Conservation (phyloP, 2,329 filamentous ascomycete species). For the Cyphellophora attinorum region DNA sequence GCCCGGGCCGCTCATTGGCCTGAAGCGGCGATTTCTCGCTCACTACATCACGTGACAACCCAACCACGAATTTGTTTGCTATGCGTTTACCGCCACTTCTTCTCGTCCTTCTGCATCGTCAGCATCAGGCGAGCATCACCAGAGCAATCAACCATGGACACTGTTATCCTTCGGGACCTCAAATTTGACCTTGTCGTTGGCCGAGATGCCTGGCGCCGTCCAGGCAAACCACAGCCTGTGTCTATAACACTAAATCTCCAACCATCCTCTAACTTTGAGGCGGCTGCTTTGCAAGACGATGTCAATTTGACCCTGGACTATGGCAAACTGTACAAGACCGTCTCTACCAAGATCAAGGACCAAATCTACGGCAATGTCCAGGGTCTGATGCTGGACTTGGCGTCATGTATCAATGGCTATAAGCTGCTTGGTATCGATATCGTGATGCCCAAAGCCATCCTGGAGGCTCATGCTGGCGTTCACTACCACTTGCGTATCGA, state of each 20-base stretch:
- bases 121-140: too few relatives aligned
- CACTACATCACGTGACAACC: background rate
- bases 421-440: constrained; percentile 12
- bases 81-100: too few relatives aligned
- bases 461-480: constrained; percentile 34
- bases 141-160: constrained; percentile 16
- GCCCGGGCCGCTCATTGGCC: too few relatives aligned
- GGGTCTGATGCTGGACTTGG: constrained; percentile 5
- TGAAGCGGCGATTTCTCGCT: background rate
- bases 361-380: constrained; percentile 6
- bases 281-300: constrained; percentile 33
- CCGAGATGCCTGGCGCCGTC: constrained; percentile 37
- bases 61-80: background rate
- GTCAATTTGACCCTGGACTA: constrained; percentile 37
- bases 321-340: constrained; percentile 34
- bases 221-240: constrained; percentile 35
- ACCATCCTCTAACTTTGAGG: constrained; percentile 29
- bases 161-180: constrained; percentile 29
- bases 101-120: too few relatives aligned
- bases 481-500: constrained; percentile 23
- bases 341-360: constrained; percentile 20
- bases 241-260: constrained; percentile 32
- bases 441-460: constrained; percentile 32
- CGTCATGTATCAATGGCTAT: background rate
- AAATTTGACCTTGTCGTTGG: constrained; percentile 32